phyloP scores from a whole-genome alignment of 345 rosid genomes.

The Corchorus olitorius region DNA sequence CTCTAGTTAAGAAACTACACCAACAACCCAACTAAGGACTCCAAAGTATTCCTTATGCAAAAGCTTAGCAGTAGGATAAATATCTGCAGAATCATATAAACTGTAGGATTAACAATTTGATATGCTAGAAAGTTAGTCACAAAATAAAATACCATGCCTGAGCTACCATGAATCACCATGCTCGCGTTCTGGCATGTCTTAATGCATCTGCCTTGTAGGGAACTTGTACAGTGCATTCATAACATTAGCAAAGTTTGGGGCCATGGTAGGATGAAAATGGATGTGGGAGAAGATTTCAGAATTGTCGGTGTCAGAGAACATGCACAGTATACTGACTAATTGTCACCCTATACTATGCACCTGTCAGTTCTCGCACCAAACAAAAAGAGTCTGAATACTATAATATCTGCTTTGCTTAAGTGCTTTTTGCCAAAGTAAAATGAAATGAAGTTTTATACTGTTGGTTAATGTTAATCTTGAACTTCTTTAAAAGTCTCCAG shows the following conservation, averaged over 20 bases:
- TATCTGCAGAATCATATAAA: neutral
- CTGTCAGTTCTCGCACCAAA: neutral
- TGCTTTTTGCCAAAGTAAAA: neutral
- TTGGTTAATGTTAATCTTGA: neutral
- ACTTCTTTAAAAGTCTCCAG: neutral
- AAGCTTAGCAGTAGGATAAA: neutral
- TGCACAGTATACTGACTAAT: neutral
- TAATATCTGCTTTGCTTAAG: neutral
- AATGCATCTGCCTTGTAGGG: neutral
- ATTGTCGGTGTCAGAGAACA: neutral
- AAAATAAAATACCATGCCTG: neutral
- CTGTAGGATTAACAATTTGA: neutral
- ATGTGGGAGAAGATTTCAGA: neutral
- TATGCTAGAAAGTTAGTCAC: neutral
- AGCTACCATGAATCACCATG: constrained; percentile 1
- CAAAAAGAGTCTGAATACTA: neutral
- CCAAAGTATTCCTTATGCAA: neutral
- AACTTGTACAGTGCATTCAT: neutral
- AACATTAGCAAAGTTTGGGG: neutral
- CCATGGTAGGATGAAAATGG: neutral
- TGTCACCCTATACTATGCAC: neutral
- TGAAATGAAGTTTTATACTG: neutral
- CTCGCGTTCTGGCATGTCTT: neutral
- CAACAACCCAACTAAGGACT: neutral
- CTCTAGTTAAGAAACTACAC: neutral